Evolutionary conservation across 2,329 filamentous ascomycete species (phyloP), one percentile per base, ranked within the genome.

Genomic region (Pezicula rhizophila): DNA sequence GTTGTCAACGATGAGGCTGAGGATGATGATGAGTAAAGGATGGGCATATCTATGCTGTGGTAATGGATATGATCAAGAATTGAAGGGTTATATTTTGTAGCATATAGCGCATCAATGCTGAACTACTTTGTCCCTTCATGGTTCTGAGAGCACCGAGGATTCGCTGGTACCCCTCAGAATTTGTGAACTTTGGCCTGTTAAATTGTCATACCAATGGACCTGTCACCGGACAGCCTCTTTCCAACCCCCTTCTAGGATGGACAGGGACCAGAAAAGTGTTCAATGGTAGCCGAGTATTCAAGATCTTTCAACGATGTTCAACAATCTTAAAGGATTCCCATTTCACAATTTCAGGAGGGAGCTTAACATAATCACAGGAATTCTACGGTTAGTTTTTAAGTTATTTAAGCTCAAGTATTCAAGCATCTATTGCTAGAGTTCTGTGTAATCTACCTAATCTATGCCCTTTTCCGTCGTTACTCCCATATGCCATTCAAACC

Each of bases 1-100:
- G 91, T 99, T 70, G 92, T 96, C 68, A 93, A 95, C 76, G 93
- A 99, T 73, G 92, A 91, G 72, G 91, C 82, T 65, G 93, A 97
- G 64, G 93, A 99, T 70, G 93, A 99, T 71, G 93, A 99, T 70
- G 93, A 99, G 75, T 99, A 96, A 82, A 84, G 65, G 64, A 53
- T 57, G 26, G 42, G 35, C 35, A 31, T 38, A 48, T 46, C 40
- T 14, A 18, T 17, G 28, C 35, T 41, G 5, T 25, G 14, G 34
- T 37, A 45, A 50, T 49, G 42, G 47, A 50, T 51, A 47, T 25
- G 25, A 46, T 46, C 44, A 43, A 51, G 25, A 7, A 28, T 31
- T 46, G 48, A 25, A 48, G 40, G 46, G 45, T 50, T 45, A 45
- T 51, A 50, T 47, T 46, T 39, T 38, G 41, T 34, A 45, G 15